Conservation (phyloP, 2,329 filamentous ascomycete genomes). For the Colletotrichum sp. region DNA sequence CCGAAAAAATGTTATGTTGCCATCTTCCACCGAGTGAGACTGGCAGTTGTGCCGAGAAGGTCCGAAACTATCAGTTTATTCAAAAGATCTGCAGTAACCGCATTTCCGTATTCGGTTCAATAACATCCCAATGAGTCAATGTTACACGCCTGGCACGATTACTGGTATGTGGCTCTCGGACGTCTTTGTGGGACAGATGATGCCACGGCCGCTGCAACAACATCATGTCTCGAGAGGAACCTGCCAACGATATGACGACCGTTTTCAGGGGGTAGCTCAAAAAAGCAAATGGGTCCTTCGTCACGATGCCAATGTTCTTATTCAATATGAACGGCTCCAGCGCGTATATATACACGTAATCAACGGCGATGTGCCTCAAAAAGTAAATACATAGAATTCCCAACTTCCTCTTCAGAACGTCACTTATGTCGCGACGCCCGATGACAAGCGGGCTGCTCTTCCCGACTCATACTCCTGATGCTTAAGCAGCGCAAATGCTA, state of each 20-base stretch:
- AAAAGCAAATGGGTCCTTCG: background rate
- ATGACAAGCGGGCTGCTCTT: background rate
- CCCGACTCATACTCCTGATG: background rate
- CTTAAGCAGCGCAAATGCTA: slow-evolving; percentile 21
- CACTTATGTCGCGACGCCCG: background rate
- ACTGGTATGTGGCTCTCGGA: background rate
- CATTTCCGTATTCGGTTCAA: background rate
- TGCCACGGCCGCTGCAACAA: background rate
- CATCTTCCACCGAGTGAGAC: background rate
- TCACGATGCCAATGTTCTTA: background rate
- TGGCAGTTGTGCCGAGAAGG: background rate
- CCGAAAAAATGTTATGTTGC: background rate
- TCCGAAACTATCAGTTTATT: background rate
- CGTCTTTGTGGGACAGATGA: background rate
- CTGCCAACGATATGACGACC: background rate
- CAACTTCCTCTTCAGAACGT: background rate
- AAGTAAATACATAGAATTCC: slow-evolving; percentile 8
- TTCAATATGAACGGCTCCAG: background rate
- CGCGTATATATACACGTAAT: background rate
- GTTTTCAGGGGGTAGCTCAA: too few relatives aligned
- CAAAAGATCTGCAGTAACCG: background rate
- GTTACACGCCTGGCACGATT: background rate
- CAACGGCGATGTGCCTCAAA: background rate
- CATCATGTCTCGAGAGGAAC: background rate
- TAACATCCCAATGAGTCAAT: background rate